These are phyloP conservation scores for Tarenaya hassleriana DNA, from an alignment of 345 rosid genomes.

Conservation along the genomic window DNA sequence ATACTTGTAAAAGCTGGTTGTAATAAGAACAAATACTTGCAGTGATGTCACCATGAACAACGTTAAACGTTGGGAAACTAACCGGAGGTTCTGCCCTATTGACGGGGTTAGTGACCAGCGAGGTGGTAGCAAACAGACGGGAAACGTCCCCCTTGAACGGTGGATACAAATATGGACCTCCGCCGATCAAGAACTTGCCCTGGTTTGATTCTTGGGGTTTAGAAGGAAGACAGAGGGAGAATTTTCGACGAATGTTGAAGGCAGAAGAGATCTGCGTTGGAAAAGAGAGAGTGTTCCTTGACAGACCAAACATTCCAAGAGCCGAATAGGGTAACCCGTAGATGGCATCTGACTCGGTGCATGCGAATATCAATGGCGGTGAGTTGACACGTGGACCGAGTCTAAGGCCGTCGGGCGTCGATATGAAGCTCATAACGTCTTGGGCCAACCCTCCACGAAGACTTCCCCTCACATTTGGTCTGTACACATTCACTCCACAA, in stretches of 20 bases:
- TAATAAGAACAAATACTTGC: too few relatives aligned
- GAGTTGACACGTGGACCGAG: too few relatives aligned
- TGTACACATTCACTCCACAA: too few relatives aligned
- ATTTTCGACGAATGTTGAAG: not conserved
- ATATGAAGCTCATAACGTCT: too few relatives aligned
- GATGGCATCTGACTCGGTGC: not conserved
- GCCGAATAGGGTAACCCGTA: not conserved
- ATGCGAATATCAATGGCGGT: constrained; percentile 2
- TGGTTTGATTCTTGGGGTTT: not conserved
- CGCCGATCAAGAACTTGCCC: constrained; percentile 21
- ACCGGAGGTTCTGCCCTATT: too few relatives aligned
- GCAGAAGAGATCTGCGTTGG: constrained; percentile 8
- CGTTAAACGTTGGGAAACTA: too few relatives aligned
- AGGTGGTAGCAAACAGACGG: constrained; percentile 16
- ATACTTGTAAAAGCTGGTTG: too few relatives aligned
- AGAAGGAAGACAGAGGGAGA: constrained; percentile 27
- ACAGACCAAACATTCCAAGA: constrained; percentile 21
- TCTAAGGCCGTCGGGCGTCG: too few relatives aligned
- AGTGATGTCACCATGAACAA: too few relatives aligned
- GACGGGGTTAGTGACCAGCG: constrained; percentile 15
- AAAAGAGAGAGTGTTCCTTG: not conserved
- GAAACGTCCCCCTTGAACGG: constrained; percentile 10
- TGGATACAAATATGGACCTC: not conserved
- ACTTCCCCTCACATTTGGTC: too few relatives aligned
- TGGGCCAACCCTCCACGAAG: too few relatives aligned